Conservation (phyloP, 106 monocot species). For the Platanthera guangdongensis region DNA sequence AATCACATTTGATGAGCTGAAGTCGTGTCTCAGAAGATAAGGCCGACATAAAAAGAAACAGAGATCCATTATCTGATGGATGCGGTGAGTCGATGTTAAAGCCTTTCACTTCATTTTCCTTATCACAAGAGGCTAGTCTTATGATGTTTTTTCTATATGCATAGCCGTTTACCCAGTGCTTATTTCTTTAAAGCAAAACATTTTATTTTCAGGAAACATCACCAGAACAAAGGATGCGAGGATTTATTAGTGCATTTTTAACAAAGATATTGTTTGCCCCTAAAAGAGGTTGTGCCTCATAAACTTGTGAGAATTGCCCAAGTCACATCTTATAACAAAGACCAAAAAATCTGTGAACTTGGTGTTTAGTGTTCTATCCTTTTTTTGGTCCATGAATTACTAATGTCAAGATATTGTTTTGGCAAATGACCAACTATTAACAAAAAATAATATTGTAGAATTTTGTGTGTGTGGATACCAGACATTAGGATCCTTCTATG, state of each 20-base stretch:
- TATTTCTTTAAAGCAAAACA: slow-evolving; percentile 42
- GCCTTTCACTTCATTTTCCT: too few relatives aligned
- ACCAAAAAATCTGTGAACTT: too few relatives aligned
- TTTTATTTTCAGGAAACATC: slow-evolving; percentile 2
- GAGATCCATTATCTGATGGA: slow-evolving; percentile 34
- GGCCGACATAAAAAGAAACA: slow-evolving; percentile 24
- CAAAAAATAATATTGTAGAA: neutral
- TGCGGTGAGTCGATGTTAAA: slow-evolving; percentile 15
- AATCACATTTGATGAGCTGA: slow-evolving; percentile 33
- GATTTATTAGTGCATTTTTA: slow-evolving; percentile 66
- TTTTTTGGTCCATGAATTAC: too few relatives aligned
- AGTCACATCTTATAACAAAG: neutral
- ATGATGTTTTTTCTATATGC: neutral
- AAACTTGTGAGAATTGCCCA: neutral
- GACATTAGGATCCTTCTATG: slow-evolving; percentile 95
- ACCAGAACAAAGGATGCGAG: slow-evolving; percentile 48
- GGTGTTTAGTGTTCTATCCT: too few relatives aligned
- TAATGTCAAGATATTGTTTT: too few relatives aligned
- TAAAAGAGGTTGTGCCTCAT: slow-evolving; percentile 69
- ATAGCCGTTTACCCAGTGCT: neutral
- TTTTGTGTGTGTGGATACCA: slow-evolving; percentile 20
- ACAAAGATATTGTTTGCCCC: slow-evolving; percentile 86
- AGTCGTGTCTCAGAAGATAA: slow-evolving; percentile 24
- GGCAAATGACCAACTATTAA: neutral
- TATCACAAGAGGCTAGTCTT: slow-evolving; percentile 35